These are phyloP conservation scores for Herpetomonas muscarum DNA, from an alignment of 208 protist genomes.

Conservation along the genomic window DNA sequence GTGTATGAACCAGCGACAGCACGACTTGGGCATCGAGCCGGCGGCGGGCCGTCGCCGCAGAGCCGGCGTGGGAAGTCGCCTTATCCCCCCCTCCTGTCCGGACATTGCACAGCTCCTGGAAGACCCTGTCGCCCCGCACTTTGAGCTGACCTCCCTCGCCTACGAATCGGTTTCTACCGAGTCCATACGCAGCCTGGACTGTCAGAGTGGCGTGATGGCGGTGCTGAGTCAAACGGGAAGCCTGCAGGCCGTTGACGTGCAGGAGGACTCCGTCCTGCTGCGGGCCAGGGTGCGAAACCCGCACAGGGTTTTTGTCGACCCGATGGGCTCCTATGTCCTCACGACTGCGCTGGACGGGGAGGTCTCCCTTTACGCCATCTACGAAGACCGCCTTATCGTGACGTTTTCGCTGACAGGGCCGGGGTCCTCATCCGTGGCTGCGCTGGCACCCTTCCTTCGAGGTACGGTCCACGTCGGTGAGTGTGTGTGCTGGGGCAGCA, in stretches of 20 bases:
- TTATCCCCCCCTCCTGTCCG: neutral
- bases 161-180: constrained; percentile 24
- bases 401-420: constrained; percentile 20
- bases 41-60: no score
- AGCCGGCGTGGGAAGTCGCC: no score
- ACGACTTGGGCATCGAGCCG: no score
- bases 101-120: constrained; percentile 3
- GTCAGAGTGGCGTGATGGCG: constrained; percentile 56
- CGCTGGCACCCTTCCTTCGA: neutral
- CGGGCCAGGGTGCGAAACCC: constrained; percentile 45
- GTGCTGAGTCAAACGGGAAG: constrained; percentile 36
- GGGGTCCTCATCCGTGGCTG: neutral
- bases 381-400: constrained; percentile 18
- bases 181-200: constrained; percentile 43
- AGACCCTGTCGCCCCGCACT: constrained; percentile 16
- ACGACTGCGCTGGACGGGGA: constrained; percentile 55
- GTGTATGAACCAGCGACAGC: no score
- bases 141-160: constrained; percentile 30
- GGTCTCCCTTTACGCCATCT: constrained; percentile 40
- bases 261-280: constrained; percentile 31
- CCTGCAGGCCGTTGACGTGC: constrained; percentile 43
- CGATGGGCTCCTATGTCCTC: constrained; percentile 39
- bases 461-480: constrained; percentile 26
- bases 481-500: constrained; percentile 45
- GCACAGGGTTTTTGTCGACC: constrained; percentile 68